Percentiles rank a stretch among this genome's conserved stretches.
These are phyloP conservation scores for Penicillium freii DNA, from an alignment of 2,329 filamentous ascomycete genomes.

Conservation along the genomic window DNA sequence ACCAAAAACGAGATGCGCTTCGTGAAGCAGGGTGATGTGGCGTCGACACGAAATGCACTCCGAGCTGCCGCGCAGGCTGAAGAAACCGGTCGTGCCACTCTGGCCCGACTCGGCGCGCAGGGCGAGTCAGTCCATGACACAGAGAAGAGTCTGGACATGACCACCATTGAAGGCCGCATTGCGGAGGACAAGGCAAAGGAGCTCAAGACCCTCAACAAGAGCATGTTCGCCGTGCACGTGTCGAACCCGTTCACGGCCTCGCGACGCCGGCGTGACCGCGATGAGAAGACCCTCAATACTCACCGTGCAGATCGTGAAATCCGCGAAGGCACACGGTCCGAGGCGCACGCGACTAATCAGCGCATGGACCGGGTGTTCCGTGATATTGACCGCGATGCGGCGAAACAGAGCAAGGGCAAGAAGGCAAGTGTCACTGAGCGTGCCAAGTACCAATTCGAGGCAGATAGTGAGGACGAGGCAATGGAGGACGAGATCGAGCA, in stretches of 20 bases:
- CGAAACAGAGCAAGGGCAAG: constrained; percentile 51
- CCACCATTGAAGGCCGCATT: constrained; percentile 70
- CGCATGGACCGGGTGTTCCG: constrained; percentile 64
- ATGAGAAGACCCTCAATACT: constrained; percentile 67
- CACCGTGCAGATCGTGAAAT: constrained; percentile 57
- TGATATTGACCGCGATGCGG: constrained; percentile 57
- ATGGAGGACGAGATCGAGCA: constrained; percentile 71
- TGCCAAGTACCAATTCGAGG: constrained; percentile 74
- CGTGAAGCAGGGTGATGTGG: constrained; percentile 74
- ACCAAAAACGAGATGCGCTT: constrained; percentile 72
- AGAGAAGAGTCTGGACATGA: constrained; percentile 77
- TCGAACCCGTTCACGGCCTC: constrained; percentile 73
- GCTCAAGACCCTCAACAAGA: constrained; percentile 79
- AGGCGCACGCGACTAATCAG: constrained; percentile 54
- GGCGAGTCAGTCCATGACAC: constrained; percentile 79
- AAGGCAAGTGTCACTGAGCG: constrained; percentile 58
- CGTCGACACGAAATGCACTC: constrained; percentile 68
- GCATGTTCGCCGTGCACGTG: constrained; percentile 86
- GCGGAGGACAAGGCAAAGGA: constrained; percentile 79
- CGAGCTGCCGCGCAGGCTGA: constrained; percentile 66
- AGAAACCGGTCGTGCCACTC: constrained; percentile 68
- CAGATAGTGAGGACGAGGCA: constrained; percentile 66
- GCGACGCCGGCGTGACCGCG: constrained; percentile 61
- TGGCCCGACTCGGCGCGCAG: constrained; percentile 72
- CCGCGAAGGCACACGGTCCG: constrained; percentile 56